Evolutionary conservation across 768 basidiomycete genomes (phyloP).

Genomic region (Guyanaporus albipodus): DNA sequence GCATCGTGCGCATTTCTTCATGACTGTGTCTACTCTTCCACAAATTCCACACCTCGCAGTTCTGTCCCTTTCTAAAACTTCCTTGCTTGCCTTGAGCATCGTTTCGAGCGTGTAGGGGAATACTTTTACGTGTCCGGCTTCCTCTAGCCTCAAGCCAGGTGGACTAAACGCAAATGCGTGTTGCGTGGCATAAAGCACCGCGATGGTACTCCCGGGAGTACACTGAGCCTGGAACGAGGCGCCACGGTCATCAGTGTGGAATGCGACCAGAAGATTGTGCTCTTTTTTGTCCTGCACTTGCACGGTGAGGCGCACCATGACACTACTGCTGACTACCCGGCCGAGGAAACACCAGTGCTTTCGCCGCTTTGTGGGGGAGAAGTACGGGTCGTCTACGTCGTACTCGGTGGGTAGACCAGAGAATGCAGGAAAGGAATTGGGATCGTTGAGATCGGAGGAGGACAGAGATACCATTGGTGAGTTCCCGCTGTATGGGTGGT

Average conservation of each 20-base stretch:
- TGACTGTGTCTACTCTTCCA: conserved; percentile 10
- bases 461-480: conserved; percentile 17
- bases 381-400: conserved; percentile 14
- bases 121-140: conserved; percentile 21
- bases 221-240: conserved; percentile 19
- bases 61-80: conserved; percentile 18
- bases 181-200: conserved; percentile 30
- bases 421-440: conserved; percentile 24
- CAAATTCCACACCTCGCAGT: conserved; percentile 23
- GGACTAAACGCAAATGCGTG: conserved; percentile 30
- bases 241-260: conserved; percentile 32
- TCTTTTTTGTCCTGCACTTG: conserved; percentile 29
- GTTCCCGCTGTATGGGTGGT: background rate
- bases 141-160: conserved; percentile 27
- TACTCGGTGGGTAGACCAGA: conserved; percentile 21
- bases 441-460: conserved; percentile 27
- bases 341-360: conserved; percentile 32
- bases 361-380: conserved; percentile 23
- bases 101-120: conserved; percentile 25
- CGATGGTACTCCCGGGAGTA: conserved; percentile 27
- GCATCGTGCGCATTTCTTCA: conserved; percentile 28
- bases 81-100: conserved; percentile 25
- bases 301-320: conserved; percentile 27
- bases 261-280: conserved; percentile 22
- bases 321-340: conserved; percentile 20